Evolutionary conservation across 2,329 filamentous ascomycete genomes (phyloP), one percentile per base, ranked within the genome.

Genomic region (Colletotrichum tamarilloi): DNA sequence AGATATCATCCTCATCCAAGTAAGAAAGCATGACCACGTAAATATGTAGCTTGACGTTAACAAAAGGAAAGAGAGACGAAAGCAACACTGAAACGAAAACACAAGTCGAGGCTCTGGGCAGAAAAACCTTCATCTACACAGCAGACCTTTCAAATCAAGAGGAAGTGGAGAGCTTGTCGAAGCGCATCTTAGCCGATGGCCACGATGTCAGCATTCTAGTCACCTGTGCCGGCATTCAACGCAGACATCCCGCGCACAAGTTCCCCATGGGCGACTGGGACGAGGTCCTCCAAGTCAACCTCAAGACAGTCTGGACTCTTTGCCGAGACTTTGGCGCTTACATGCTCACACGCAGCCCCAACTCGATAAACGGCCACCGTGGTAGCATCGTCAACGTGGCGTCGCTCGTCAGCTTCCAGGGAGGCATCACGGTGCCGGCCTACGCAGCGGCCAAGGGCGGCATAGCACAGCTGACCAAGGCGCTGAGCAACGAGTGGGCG

Each of bases 391-490:
- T 98, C 85, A 97, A 97, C 84, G 91, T 97, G 66, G 94, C 92
- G 8, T 94, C 91, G 14, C 89, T 98, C 52, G 88, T 97, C 49
- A 91, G 90, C 62, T 96, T 95, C 87, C 93, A 97, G 80, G 95
- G 95, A 65, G 95, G 95, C 0, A 87, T 97, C 76, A 97, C 93
- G 0, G 94, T 98, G 1, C 94, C 95, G 0, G 95, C 95, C 1
- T 98, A 98, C 80, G 93, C 95, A 1, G 94, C 95, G 0, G 91
- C 90, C 74, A 98, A 98, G 83, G 95, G 95, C 57, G 95, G 93
- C 9, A 91, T 98, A 0, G 92, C 91, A 5, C 94, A 97, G 84
- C 83, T 97, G 72, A 97, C 94, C 62, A 97, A 97, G 84, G 92
- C 92, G 26, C 86, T 97, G 73, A 91, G 92, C 57, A 98, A 97